phyloP scores from a whole-genome alignment of 805 yeast genomes.

The Wickerhamiella sorbophila region DNA sequence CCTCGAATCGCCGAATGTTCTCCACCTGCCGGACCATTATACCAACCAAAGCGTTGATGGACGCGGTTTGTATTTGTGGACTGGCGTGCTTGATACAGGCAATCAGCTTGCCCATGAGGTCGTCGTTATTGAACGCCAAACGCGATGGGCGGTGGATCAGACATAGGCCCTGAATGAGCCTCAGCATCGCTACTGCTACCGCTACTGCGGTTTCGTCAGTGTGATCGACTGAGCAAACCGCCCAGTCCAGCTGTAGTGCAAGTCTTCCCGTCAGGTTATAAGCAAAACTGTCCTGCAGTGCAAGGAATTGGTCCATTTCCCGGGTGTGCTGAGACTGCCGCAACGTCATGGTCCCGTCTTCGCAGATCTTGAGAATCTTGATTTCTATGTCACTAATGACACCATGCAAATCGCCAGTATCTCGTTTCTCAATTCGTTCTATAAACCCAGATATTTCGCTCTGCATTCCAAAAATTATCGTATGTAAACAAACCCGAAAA shows the following conservation, averaged over 20 bases:
- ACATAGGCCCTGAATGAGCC: constrained; percentile 40
- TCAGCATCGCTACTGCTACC: constrained; percentile 14
- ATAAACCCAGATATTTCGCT: background rate
- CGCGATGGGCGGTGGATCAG: constrained; percentile 46
- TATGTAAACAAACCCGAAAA: background rate
- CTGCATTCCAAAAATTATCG: background rate
- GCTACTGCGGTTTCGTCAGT: background rate
- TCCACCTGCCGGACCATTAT: constrained; percentile 40
- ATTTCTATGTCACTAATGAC: background rate
- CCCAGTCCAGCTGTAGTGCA: constrained; percentile 8
- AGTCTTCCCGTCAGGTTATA: constrained; percentile 34
- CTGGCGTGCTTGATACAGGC: constrained; percentile 6
- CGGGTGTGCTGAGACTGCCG: background rate
- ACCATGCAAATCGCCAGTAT: background rate
- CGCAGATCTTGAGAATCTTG: background rate
- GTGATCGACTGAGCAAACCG: background rate
- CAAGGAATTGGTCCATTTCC: constrained; percentile 25
- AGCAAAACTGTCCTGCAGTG: constrained; percentile 39
- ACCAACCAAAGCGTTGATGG: constrained; percentile 44
- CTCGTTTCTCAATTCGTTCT: background rate
- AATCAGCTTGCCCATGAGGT: constrained; percentile 13
- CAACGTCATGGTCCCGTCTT: background rate
- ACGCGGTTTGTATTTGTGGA: constrained; percentile 24
- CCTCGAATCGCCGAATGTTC: constrained; percentile 48
- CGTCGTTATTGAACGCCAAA: constrained; percentile 33